phyloP scores from a whole-genome alignment of 2,329 filamentous ascomycete species.

The Cercospora brassicicola region DNA sequence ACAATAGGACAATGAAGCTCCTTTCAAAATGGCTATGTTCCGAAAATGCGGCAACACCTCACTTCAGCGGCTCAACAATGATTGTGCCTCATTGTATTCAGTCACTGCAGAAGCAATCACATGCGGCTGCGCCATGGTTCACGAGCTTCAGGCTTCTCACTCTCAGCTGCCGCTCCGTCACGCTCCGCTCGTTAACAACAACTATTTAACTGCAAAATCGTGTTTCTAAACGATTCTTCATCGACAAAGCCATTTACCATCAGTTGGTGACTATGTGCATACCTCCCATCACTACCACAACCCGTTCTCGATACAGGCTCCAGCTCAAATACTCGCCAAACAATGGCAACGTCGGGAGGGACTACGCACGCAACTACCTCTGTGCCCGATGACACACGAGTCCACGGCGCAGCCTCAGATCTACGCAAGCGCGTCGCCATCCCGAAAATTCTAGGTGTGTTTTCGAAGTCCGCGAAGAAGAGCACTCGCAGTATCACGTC shows the following conservation, averaged over 20 bases:
- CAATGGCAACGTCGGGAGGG: not conserved
- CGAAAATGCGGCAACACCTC: not conserved
- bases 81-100: not conserved
- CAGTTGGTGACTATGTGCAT: not conserved
- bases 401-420: not conserved
- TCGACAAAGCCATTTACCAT: not conserved
- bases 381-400: not conserved
- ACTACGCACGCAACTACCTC: not conserved
- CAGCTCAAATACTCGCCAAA: not conserved
- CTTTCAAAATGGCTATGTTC: not conserved
- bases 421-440: not conserved
- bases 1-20: conserved; percentile 4
- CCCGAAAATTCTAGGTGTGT: not conserved
- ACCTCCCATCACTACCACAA: not conserved
- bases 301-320: not conserved
- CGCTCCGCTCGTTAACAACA: not conserved
- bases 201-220: not conserved
- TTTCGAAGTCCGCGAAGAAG: not conserved
- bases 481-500: not conserved
- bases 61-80: not conserved
- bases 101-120: not conserved
- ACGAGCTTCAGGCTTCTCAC: not conserved
- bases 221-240: not conserved
- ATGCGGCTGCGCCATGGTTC: not conserved
- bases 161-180: not conserved